These are phyloP conservation scores for Linderniella brevidens DNA, from an alignment of 257 asterid genomes.

Conservation along the genomic window DNA sequence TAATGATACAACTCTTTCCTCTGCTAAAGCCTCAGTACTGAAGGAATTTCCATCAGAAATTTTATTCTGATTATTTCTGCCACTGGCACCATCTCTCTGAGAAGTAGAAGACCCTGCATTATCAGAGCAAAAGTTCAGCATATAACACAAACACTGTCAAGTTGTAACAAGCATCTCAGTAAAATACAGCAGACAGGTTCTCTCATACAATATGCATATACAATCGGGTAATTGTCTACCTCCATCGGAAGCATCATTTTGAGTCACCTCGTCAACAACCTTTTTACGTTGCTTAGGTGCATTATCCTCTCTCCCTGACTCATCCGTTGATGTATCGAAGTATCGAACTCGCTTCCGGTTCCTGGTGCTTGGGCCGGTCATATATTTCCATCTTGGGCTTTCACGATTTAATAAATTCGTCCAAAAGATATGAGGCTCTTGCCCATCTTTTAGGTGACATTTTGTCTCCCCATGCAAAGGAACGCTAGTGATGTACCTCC, in stretches of 20 bases:
- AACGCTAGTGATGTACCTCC: slow-evolving; percentile 23
- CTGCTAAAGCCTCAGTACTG: slow-evolving; percentile 15
- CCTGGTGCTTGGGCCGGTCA: slow-evolving; percentile 24
- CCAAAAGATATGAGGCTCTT: slow-evolving; percentile 62
- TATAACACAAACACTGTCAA: no score
- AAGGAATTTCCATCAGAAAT: slow-evolving; percentile 12
- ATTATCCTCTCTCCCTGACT: slow-evolving; percentile 22
- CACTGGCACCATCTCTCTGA: slow-evolving; percentile 9
- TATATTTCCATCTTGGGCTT: slow-evolving; percentile 49
- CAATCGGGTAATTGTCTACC: slow-evolving; percentile 13
- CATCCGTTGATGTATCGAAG: slow-evolving; percentile 21
- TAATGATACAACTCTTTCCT: slow-evolving; percentile 13
- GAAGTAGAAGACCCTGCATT: slow-evolving; percentile 16
- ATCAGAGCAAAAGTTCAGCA: slow-evolving; percentile 11
- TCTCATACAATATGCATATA: neutral
- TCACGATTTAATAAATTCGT: slow-evolving; percentile 46
- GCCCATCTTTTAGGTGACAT: slow-evolving; percentile 26
- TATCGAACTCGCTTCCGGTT: slow-evolving; percentile 62
- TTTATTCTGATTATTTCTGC: slow-evolving; percentile 8
- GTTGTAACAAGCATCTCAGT: slow-evolving; percentile 7
- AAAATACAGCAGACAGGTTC: slow-evolving; percentile 1
- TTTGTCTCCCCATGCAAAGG: slow-evolving; percentile 55
- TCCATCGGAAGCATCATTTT: slow-evolving; percentile 14
- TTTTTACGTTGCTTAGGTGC: slow-evolving; percentile 44
- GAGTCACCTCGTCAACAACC: slow-evolving; percentile 17